Evolutionary conservation across 768 basidiomycete genomes (phyloP).

Genomic region (Lentinula lateritia): DNA sequence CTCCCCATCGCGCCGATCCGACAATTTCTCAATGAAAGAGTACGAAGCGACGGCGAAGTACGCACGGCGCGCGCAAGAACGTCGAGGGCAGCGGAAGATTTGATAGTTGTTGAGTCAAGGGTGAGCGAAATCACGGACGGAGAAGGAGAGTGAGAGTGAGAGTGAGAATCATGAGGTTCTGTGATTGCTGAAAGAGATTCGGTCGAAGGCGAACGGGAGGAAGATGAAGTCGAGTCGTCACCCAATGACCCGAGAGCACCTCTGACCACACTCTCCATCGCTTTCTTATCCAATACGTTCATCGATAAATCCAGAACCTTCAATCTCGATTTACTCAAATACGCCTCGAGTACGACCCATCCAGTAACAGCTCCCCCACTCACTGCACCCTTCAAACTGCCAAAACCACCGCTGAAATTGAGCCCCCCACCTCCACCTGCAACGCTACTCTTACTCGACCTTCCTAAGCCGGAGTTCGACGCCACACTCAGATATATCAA

Average conservation of each 20-base stretch:
- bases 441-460: conserved; percentile 46
- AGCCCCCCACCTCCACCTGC: conserved; percentile 67
- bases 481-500: conserved; percentile 82
- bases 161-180: not conserved
- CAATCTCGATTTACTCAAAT: not conserved
- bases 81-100: not conserved
- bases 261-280: conserved; percentile 44
- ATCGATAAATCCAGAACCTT: conserved; percentile 65
- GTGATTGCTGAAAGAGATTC: not conserved
- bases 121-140: not conserved
- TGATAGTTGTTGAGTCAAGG: not conserved
- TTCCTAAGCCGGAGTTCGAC: conserved; percentile 67
- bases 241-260: not conserved
- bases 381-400: not conserved
- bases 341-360: conserved; percentile 3
- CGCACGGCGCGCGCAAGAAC: not conserved
- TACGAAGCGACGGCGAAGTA: not conserved
- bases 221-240: not conserved
- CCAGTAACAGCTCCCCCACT: not conserved
- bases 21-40: not conserved
- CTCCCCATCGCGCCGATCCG: not conserved
- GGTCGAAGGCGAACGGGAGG: not conserved
- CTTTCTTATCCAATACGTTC: conserved; percentile 77
- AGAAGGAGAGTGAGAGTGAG: not conserved
- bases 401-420: not conserved